Percentiles rank a stretch among this genome's conserved stretches.
phyloP scores from a whole-genome alignment of 1,139 yeast species.

The Hansenula sp. region DNA sequence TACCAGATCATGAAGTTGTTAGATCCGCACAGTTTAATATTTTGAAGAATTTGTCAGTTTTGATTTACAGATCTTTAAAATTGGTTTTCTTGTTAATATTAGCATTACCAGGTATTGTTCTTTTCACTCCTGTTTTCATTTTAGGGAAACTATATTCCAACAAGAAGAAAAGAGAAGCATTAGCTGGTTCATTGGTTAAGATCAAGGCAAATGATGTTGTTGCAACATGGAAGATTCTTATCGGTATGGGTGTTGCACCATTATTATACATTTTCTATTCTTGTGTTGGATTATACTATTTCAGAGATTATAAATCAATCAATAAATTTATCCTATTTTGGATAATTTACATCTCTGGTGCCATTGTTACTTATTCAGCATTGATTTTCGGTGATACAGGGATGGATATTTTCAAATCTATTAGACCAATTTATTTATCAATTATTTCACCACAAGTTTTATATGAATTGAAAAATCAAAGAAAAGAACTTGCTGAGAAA shows the following conservation, averaged over 20 bases:
- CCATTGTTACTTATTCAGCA: constrained; percentile 79
- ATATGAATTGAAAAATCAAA: constrained; percentile 46
- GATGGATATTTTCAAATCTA: constrained; percentile 76
- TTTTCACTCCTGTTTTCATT: constrained; percentile 84
- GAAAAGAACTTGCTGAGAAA: constrained; percentile 50
- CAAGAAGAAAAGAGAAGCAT: constrained; percentile 70
- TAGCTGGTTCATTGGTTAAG: constrained; percentile 86
- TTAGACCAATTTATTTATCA: constrained; percentile 78
- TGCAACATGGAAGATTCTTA: constrained; percentile 94
- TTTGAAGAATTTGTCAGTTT: constrained; percentile 37
- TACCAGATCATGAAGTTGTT: constrained; percentile 91
- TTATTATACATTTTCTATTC: constrained; percentile 79
- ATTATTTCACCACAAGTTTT: constrained; percentile 53
- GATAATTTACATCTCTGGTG: constrained; percentile 37
- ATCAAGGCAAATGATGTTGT: constrained; percentile 88
- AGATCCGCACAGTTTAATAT: constrained; percentile 37
- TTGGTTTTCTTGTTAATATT: constrained; percentile 50
- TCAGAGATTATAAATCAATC: constrained; percentile 20
- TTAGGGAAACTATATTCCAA: constrained; percentile 70
- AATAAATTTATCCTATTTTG: constrained; percentile 25
- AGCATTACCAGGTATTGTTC: constrained; percentile 78
- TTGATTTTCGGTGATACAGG: constrained; percentile 90
- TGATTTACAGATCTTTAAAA: constrained; percentile 51
- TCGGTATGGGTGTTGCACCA: constrained; percentile 88
- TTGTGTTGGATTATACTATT: constrained; percentile 32